phyloP scores from a whole-genome alignment of 352 stramenopile species.

The Phytophthora pinifolia region DNA sequence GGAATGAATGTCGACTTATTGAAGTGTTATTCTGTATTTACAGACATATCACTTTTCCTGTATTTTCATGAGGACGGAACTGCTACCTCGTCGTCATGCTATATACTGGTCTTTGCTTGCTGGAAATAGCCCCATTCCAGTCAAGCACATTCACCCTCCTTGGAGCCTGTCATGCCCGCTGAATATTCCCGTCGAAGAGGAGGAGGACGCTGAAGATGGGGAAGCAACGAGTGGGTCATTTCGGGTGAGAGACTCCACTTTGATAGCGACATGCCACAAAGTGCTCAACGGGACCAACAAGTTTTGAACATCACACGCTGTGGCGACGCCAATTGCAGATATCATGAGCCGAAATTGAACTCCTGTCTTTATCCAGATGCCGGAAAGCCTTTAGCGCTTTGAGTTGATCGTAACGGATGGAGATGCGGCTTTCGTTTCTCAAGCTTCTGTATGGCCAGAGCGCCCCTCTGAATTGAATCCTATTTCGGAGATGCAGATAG shows the following conservation, averaged over 20 bases:
- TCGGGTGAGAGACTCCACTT: background rate
- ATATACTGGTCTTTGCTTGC: constrained; percentile 2
- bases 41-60: constrained; percentile 2
- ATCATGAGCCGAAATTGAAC: constrained; percentile 11
- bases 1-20: too few relatives aligned
- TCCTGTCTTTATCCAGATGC: constrained; percentile 2
- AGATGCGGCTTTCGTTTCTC: background rate
- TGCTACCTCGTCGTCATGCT: constrained; percentile 2
- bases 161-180: constrained; percentile 1
- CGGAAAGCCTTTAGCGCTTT: background rate
- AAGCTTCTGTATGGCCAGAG: too few relatives aligned
- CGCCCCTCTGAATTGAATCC: too few relatives aligned
- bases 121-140: constrained; percentile 2
- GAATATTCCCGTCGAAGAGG: background rate
- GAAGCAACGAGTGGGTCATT: background rate
- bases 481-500: background rate
- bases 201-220: background rate
- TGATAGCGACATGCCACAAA: background rate
- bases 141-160: constrained; percentile 1
- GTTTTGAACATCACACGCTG: background rate
- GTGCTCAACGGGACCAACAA: constrained; percentile 8
- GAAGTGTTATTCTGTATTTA: too few relatives aligned
- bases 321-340: background rate
- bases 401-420: constrained; percentile 1
- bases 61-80: constrained; percentile 4